Percentiles rank a stretch among this genome's conserved stretches.
These are phyloP conservation scores for Erysiphe pulchra DNA, from an alignment of 2,329 filamentous ascomycete genomes.

Conservation along the genomic window DNA sequence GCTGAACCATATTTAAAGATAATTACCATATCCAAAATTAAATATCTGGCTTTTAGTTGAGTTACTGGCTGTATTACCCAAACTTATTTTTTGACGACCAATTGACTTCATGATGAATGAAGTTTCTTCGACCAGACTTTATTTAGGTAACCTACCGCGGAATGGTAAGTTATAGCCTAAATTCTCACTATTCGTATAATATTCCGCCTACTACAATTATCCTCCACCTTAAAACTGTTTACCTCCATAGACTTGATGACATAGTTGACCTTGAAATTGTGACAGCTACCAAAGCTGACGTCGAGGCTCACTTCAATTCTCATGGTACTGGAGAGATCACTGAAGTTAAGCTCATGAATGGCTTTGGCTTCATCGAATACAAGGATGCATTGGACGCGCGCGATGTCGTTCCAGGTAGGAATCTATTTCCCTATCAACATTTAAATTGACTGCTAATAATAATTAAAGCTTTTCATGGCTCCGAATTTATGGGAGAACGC, in stretches of 20 bases:
- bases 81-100: no score
- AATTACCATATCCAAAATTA: no score
- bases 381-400: constrained; percentile 95
- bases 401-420: constrained; percentile 89
- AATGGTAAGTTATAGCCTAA: constrained; percentile 41
- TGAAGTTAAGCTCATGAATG: constrained; percentile 99
- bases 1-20: no score
- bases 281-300: constrained; percentile 81
- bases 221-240: not conserved
- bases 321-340: constrained; percentile 95
- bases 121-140: constrained; percentile 84
- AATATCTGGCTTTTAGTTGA: no score
- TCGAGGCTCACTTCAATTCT: constrained; percentile 83
- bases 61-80: no score
- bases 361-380: constrained; percentile 98
- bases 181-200: not conserved
- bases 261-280: not conserved
- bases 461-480: constrained; percentile 44
- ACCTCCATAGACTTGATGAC: not conserved
- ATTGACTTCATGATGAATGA: constrained; percentile 32
- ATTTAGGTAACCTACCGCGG: constrained; percentile 91
- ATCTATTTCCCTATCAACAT: constrained; percentile 3
- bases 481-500: constrained; percentile 92
- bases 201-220: not conserved
- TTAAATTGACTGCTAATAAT: constrained; percentile 3